Evolutionary conservation across 2,329 filamentous ascomycete genomes (phyloP), one percentile per base, ranked within the genome.

Genomic region (Trichoderma sp.): DNA sequence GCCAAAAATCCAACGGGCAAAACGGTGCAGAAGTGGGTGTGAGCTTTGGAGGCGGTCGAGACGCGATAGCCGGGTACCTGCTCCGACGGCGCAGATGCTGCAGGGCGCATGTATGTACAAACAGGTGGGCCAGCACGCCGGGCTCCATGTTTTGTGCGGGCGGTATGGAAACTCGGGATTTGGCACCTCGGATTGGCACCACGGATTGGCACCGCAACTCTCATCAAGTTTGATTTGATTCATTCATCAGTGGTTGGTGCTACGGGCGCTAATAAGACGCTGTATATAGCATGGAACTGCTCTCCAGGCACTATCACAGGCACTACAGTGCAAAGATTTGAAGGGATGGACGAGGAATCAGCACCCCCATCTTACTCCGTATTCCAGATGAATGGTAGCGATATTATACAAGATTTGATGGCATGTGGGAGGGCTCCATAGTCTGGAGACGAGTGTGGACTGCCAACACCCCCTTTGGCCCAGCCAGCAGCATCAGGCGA

Each of bases 1-100:
- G 27, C 19, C 19, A 45, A 45, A 45, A 45, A 29, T 42, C 19
- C 39, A 42, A 42, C 19, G 39, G 39, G 39, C 39, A 19, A 17
- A 42, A 42, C n/a, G 39, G 39, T 42, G 39, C 10, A 42, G 57
- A 22, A 29, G 48, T 15, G 58, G 58, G 58, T 52, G 59, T 29
- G 59, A 50, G 59, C 42, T 34, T 52, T 63, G 9, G 10, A 25
- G 61, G 61, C 50, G 50, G 61, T 25, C 61, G 27, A 45, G 52
- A 64, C 61, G 61, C 61, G 61, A 64, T 57, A 64, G 61, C 61
- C 61, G 61, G 59, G 59, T 63, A 63, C 59, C 59, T 63, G 59
- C 59, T 63, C 59, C 29, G 22, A 34, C 45, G 53, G 29, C 10
- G 32, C 32, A 27, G 32, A n/a, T 22, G 58, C 39, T 35, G 58